Base-by-base conservation (phyloP, 805 yeast genomes). In the Komagataella pseudopastoris region DNA sequence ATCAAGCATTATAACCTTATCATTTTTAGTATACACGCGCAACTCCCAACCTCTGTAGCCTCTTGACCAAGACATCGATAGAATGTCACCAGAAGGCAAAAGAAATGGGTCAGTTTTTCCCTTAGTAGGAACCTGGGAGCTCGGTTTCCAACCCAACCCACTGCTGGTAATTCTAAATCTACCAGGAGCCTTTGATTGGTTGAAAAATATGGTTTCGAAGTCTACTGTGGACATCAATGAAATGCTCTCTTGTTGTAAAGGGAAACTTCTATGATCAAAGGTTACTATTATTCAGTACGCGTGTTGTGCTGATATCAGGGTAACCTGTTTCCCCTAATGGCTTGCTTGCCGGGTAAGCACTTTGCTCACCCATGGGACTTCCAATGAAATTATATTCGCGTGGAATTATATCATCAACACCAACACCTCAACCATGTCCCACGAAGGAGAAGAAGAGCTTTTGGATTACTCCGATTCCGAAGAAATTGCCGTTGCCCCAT, bases 401-500 rank as follows among this genome's bases (percentile, higher is more conserved):
- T 30, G 39, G 39, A 30, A 30, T 44, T 44, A 17, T 17, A 44
- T 20, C 46, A 44, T 7, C 22, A 44, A 44, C 46, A 44, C 46
- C 22, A 17, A 44, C 22, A 17, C 24, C 24, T 23, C 16, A 50
- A 49, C 6, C 7, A 86, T 88, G 95, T 88, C 96, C 52, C 86
- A 87, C 84, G 95, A 86, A 78, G 95, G 93, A 65, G 98, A 91
- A 85, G 99, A 93, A 86, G 99, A 93, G 79, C 81, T 93, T 68
- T 83, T 93, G 73, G 99, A 93, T 70, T 93, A 93, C 82, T 90
- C 97, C 68, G 99, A 93, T 69, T 86, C 95, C 69, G 99, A 91
- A 75, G 98, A 93, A 70, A 84, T 87, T 69, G 83, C 88, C 62
- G 88, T 85, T 60, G 78, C 78, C 58, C 77, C 79, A 63, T 65